Conservation (phyloP, 2,329 filamentous ascomycete genomes). For the Ceratocystis albifundus region DNA sequence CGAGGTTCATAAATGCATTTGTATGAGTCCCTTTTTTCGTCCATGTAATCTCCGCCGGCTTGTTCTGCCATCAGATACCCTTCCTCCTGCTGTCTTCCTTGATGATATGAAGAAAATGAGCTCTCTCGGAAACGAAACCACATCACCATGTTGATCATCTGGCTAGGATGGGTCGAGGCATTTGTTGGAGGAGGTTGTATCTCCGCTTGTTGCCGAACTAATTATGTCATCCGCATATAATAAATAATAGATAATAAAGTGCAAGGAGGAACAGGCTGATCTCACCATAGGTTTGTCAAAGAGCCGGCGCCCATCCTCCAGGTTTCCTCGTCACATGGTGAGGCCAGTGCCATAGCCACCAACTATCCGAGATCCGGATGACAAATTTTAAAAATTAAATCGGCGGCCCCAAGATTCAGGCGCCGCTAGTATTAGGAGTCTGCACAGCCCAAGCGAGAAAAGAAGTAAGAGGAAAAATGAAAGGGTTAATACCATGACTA, state of each 20-base stretch:
- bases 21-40: background rate
- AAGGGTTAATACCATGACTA: background rate
- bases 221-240: background rate
- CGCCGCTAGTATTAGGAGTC: background rate
- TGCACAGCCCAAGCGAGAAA: background rate
- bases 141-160: background rate
- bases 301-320: background rate
- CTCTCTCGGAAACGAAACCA: background rate
- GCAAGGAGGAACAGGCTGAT: too few relatives aligned
- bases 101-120: background rate
- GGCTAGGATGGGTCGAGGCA: background rate
- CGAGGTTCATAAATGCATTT: background rate
- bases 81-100: background rate
- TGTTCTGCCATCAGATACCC: background rate
- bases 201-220: too few relatives aligned
- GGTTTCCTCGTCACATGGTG: background rate
- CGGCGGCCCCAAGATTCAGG: too few relatives aligned
- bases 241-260: background rate
- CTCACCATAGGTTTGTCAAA: background rate
- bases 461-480: background rate
- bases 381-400: background rate
- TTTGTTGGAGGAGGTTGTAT: too few relatives aligned
- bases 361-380: background rate
- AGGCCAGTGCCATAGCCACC: background rate
- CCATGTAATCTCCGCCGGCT: conserved; percentile 4